Base-by-base conservation (phyloP, 2,329 filamentous ascomycete genomes). In the Pezicula carpinea region DNA sequence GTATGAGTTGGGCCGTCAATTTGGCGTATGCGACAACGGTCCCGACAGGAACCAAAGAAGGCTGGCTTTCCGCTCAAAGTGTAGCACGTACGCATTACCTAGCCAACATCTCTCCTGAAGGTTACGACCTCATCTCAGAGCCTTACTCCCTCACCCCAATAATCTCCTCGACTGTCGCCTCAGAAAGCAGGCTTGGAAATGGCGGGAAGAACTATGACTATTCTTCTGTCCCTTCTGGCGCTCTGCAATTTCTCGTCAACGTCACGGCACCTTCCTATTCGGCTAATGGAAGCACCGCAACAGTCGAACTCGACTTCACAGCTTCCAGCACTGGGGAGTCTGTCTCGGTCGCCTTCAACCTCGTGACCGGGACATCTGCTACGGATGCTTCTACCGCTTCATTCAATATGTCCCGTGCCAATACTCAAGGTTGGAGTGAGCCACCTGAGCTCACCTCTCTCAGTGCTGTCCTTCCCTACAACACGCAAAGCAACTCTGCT, bases 1-100 rank as follows among this genome's bases (percentile, higher is more conserved):
- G 26, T 7, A 67, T 80, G 3, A 72, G 69, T 10, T 80, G 77
- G 77, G 75, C 75, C 0, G 73, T 69, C 46, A 80, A 81, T 52
- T 80, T 77, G 71, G 71, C 80, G 56, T 81, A 82, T 60, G 68
- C 73, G 0, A 64, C 73, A 40, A 47, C 64, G 2, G 74, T 78
- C 0, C 77, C 77, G 0, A 79, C 76, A 0, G 61, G 67, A 3
- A 19, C 33, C 19, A 56, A 62, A 7, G 74, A 80, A 52, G 68
- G 71, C 23, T 80, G 74, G 69, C 68, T 75, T 14, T 70, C 70
- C 45, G 62, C 67, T 23, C 75, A 75, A 71, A 70, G 69, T 2
- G 58, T 77, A 1, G 73, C 79, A 3, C 66, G 79, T 1, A 62
- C 63, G 4, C 73, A 74, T 49, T 73, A 74, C 44, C 60, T 83